These are phyloP conservation scores for Boletus rubroflammeus DNA, from an alignment of 768 basidiomycete genomes.

Conservation along the genomic window DNA sequence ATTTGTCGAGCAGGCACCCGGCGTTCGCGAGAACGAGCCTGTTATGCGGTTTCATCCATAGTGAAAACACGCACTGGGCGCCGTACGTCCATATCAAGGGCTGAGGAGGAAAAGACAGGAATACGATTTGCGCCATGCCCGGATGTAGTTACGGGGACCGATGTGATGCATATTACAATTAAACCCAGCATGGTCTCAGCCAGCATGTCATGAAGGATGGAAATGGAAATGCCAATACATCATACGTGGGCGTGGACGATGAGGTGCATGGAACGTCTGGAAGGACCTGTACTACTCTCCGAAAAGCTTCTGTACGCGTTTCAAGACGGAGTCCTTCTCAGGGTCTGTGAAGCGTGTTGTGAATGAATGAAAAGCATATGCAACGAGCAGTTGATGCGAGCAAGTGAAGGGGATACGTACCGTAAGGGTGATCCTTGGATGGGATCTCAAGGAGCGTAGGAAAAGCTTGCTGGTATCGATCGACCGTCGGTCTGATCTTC, in stretches of 20 bases:
- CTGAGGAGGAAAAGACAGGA: conserved; percentile 6
- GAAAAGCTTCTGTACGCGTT: conserved; percentile 93
- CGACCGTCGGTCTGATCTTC: conserved; percentile 92
- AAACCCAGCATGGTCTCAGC: conserved; percentile 23
- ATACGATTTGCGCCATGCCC: conserved; percentile 12
- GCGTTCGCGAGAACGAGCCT: conserved; percentile 67
- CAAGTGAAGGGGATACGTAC: conserved; percentile 42
- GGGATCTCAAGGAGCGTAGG: conserved; percentile 97
- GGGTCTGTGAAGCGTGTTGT: conserved; percentile 60
- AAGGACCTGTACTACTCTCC: conserved; percentile 61
- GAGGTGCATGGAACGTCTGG: conserved; percentile 13
- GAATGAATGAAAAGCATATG: conserved; percentile 14
- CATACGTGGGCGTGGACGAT: conserved; percentile 7
- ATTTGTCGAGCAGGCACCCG: conserved; percentile 64
- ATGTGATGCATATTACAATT: conserved; percentile 25
- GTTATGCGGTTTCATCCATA: conserved; percentile 63
- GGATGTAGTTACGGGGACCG: conserved; percentile 15
- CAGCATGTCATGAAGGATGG: conserved; percentile 8
- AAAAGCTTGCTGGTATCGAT: conserved; percentile 94
- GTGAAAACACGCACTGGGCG: conserved; percentile 13
- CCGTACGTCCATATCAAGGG: conserved; percentile 10
- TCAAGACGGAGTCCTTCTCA: conserved; percentile 91
- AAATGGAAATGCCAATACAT: conserved; percentile 4
- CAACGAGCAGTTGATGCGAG: background rate
- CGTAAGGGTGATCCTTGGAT: conserved; percentile 97